Evolutionary conservation across 805 yeast species (phyloP).

Genomic region (Metschnikowia amazonensis): DNA sequence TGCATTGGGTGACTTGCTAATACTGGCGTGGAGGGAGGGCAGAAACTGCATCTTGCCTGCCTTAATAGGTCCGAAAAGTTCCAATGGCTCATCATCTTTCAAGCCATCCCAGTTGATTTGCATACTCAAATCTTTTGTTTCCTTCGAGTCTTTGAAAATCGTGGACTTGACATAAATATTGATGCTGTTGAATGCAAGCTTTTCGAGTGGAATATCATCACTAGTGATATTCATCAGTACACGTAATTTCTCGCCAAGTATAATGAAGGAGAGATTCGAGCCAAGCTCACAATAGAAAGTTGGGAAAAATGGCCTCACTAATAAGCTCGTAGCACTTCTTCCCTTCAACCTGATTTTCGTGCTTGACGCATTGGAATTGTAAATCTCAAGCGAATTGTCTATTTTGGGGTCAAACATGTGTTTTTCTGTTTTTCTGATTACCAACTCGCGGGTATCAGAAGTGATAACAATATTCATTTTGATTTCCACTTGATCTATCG

Average conservation of each 20-base stretch:
- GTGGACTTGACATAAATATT: constrained; percentile 22
- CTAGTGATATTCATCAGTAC: constrained; percentile 22
- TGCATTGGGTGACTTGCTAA: constrained; percentile 22
- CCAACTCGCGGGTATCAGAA: background rate
- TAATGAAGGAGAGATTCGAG: constrained; percentile 13
- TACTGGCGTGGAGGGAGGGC: constrained; percentile 21
- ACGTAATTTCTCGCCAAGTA: constrained; percentile 30
- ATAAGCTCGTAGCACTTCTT: constrained; percentile 7
- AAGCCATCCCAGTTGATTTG: constrained; percentile 32
- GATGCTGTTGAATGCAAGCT: constrained; percentile 20
- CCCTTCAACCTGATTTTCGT: constrained; percentile 6
- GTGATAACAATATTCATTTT: constrained; percentile 10
- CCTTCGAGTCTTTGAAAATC: constrained; percentile 14
- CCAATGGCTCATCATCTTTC: constrained; percentile 40
- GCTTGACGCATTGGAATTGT: background rate
- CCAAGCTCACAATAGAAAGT: constrained; percentile 15
- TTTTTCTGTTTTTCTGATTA: constrained; percentile 4
- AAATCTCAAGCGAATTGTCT: constrained; percentile 6
- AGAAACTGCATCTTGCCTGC: constrained; percentile 5
- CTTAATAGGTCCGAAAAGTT: constrained; percentile 17
- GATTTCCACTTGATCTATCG: constrained; percentile 17
- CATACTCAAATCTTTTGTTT: constrained; percentile 17
- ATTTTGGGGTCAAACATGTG: constrained; percentile 2
- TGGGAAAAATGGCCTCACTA: constrained; percentile 25
- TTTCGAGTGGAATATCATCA: constrained; percentile 12